A percentile compares a stretch with the other conserved stretches of the same genome.
Conservation (phyloP, 1,284 basidiomycete species). For the Chiua sp. region DNA sequence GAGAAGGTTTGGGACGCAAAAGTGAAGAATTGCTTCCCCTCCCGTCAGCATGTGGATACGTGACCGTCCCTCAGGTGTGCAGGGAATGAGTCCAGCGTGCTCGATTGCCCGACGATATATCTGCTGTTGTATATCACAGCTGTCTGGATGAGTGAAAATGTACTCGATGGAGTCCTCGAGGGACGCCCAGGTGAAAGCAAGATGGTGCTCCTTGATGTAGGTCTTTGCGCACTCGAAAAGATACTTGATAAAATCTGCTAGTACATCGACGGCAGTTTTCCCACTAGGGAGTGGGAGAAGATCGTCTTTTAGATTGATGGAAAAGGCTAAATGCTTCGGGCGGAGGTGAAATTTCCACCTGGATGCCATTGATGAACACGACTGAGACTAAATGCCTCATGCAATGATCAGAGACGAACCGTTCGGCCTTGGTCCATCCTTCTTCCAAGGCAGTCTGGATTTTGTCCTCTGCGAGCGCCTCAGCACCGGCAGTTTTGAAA, state of each 20-base stretch:
- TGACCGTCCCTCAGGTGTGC: conserved; percentile 11
- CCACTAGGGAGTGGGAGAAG: conserved; percentile 49
- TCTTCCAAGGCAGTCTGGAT: not conserved
- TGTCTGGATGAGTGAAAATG: conserved; percentile 44
- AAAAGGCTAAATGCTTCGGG: conserved; percentile 33
- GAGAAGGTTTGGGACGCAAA: conserved; percentile 11
- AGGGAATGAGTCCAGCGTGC: conserved; percentile 34
- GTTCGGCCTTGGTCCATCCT: not conserved
- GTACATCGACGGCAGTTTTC: conserved; percentile 49
- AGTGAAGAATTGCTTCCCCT: conserved; percentile 31
- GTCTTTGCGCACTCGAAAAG: conserved; percentile 46
- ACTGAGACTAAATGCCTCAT: too few species aligned
- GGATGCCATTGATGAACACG: not conserved
- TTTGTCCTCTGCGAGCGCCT: not conserved
- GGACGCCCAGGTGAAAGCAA: conserved; percentile 32
- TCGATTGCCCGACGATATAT: conserved; percentile 40
- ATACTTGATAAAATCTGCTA: conserved; percentile 55
- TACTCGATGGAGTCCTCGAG: conserved; percentile 35
- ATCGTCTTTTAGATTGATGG: conserved; percentile 14
- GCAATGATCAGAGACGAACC: not conserved
- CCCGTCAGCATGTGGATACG: conserved; percentile 28
- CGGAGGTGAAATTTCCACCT: conserved; percentile 63
- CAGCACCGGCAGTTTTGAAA: not conserved
- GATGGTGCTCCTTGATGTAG: conserved; percentile 51
- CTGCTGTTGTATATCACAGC: conserved; percentile 43